These are phyloP conservation scores for Penicillium tannophilum DNA, from an alignment of 495 filamentous ascomycete genomes.

Conservation along the genomic window DNA sequence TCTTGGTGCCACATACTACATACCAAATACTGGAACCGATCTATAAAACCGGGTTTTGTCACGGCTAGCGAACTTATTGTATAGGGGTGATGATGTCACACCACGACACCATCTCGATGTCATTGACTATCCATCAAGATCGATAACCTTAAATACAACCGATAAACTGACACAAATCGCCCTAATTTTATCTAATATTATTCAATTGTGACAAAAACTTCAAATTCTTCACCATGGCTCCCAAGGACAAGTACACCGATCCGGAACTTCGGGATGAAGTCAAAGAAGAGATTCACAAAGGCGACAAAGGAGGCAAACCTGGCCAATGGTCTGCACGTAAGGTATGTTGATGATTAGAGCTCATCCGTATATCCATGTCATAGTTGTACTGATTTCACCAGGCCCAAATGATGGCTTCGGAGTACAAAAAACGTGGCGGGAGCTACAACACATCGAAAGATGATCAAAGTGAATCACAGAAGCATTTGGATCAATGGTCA, in stretches of 20 bases:
- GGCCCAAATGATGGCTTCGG: constrained; percentile 53
- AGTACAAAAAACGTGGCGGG: constrained; percentile 55
- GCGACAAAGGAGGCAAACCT: constrained; percentile 51
- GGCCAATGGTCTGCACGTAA: constrained; percentile 56
- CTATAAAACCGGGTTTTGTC: not conserved
- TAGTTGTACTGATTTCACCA: constrained; percentile 6
- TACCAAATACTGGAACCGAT: not conserved
- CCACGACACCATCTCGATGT: not conserved
- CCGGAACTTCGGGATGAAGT: constrained; percentile 50
- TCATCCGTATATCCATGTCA: not conserved
- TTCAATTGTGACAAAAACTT: not conserved
- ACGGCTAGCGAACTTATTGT: not conserved
- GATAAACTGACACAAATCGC: not conserved
- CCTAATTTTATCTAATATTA: not conserved
- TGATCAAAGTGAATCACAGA: constrained; percentile 41
- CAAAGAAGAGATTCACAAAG: constrained; percentile 48
- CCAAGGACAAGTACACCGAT: constrained; percentile 51
- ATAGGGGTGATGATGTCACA: not conserved
- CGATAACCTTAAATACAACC: not conserved
- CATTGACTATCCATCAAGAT: not conserved
- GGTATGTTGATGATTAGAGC: constrained; percentile 16
- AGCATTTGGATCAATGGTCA: constrained; percentile 46
- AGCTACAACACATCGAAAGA: constrained; percentile 48
- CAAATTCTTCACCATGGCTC: constrained; percentile 35
- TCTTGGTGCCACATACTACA: too few relatives aligned